Evolutionary conservation across 169 alveolate species (phyloP).

Genomic region (Cryptosporidium sp.): DNA sequence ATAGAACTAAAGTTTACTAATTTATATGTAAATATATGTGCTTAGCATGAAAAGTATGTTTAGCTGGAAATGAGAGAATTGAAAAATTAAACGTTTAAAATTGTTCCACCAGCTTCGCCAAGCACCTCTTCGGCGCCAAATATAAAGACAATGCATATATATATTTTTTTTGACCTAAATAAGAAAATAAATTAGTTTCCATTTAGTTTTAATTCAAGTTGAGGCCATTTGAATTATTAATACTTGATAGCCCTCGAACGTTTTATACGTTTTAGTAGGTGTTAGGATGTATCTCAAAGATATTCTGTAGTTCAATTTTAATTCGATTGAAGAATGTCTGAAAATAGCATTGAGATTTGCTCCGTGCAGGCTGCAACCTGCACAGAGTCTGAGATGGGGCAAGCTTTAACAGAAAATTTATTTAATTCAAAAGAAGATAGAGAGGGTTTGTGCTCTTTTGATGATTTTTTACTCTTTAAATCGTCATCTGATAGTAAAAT

Average conservation of each 20-base stretch:
- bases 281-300: not conserved
- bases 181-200: not conserved
- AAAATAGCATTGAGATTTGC: not conserved
- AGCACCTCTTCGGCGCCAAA: not conserved
- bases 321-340: not conserved
- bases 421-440: not conserved
- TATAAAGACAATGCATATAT: conserved; percentile 4
- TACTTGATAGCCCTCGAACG: not conserved
- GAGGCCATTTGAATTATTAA: not conserved
- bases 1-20: not conserved
- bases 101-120: not conserved
- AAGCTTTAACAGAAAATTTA: not conserved
- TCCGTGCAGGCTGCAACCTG: not conserved
- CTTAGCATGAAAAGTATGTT: not conserved
- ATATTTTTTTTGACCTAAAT: not conserved
- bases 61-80: not conserved
- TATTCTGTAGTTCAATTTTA: not conserved
- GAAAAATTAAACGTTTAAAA: not conserved
- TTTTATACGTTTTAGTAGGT: not conserved
- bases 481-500: not conserved
- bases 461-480: not conserved
- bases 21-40: not conserved
- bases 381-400: not conserved
- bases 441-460: not conserved
- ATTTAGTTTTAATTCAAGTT: conserved; percentile 4